Percentiles rank a stretch among this genome's conserved stretches.
Evolutionary conservation across 768 basidiomycete species (phyloP).

Genomic region (Boletus pseudo-olivaceus): DNA sequence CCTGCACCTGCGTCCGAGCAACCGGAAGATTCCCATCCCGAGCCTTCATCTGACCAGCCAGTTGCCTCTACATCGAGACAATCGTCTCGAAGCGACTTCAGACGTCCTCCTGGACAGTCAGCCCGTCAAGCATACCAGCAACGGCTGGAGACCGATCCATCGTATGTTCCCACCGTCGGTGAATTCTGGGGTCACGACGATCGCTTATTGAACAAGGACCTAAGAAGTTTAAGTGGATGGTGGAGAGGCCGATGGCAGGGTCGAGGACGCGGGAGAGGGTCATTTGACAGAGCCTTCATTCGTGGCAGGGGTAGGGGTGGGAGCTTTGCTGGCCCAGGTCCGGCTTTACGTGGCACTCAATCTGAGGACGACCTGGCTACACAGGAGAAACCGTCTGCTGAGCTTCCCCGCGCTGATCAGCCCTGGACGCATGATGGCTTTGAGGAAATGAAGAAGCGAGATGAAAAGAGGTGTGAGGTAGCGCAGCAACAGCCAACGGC

Average conservation of each 20-base stretch:
- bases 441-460: slow-evolving; percentile 78
- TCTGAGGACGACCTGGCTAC: slow-evolving; percentile 18
- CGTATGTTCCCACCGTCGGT: slow-evolving; percentile 86
- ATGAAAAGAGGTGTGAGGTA: slow-evolving; percentile 47
- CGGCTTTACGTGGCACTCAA: slow-evolving; percentile 11
- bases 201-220: slow-evolving; percentile 76
- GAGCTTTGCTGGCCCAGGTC: slow-evolving; percentile 26
- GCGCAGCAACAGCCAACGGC: slow-evolving; percentile 33
- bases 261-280: slow-evolving; percentile 58
- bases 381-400: slow-evolving; percentile 19
- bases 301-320: slow-evolving; percentile 62
- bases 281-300: slow-evolving; percentile 38
- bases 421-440: slow-evolving; percentile 86
- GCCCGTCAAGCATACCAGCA: slow-evolving; percentile 87
- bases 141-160: slow-evolving; percentile 78
- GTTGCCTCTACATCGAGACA: slow-evolving; percentile 41
- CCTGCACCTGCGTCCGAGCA: slow-evolving; percentile 12
- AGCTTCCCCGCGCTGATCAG: slow-evolving; percentile 60
- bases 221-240: slow-evolving; percentile 82
- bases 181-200: slow-evolving; percentile 97
- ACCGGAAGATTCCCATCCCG: slow-evolving; percentile 12
- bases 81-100: slow-evolving; percentile 20
- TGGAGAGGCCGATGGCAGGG: slow-evolving; percentile 81
- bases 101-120: slow-evolving; percentile 48
- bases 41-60: slow-evolving; percentile 29